Percentiles rank a stretch among this genome's conserved stretches.
Conservation (phyloP, 257 asterid genomes). For the Voacanga thouarsii region DNA sequence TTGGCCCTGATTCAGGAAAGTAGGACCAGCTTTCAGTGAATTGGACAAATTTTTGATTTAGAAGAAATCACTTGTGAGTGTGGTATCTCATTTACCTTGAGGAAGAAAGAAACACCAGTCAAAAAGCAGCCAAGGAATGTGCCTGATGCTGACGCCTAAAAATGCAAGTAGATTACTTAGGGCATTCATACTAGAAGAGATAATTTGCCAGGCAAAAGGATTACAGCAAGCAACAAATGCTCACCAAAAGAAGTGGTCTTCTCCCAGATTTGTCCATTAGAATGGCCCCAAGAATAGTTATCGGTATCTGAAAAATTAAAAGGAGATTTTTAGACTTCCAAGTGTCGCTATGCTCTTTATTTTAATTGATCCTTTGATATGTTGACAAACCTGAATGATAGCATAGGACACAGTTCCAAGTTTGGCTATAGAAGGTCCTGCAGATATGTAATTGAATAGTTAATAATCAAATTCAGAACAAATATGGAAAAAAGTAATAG, state of each 20-base stretch:
- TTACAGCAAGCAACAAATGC: neutral
- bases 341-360: neutral
- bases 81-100: conserved; percentile 42
- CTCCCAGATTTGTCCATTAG: conserved; percentile 82
- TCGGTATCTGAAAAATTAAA: conserved; percentile 46
- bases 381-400: conserved; percentile 53
- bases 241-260: conserved; percentile 73
- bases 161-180: neutral
- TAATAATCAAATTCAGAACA: conserved; percentile 7
- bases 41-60: neutral
- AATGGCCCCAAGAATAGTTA: conserved; percentile 67
- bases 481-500: neutral
- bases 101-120: conserved; percentile 65
- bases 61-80: neutral
- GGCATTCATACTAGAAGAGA: neutral
- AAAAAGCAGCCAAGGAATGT: conserved; percentile 64
- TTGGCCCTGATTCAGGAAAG: conserved; percentile 46
- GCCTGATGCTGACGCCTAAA: conserved; percentile 75
- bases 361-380: neutral
- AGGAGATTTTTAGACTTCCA: neutral
- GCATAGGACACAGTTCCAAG: conserved; percentile 69
- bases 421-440: conserved; percentile 70
- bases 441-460: conserved; percentile 5
- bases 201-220: neutral
- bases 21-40: neutral